Evolutionary conservation across 345 rosid genomes (phyloP), one percentile per base, ranked within the genome.

Genomic region (Ceriops tagal): DNA sequence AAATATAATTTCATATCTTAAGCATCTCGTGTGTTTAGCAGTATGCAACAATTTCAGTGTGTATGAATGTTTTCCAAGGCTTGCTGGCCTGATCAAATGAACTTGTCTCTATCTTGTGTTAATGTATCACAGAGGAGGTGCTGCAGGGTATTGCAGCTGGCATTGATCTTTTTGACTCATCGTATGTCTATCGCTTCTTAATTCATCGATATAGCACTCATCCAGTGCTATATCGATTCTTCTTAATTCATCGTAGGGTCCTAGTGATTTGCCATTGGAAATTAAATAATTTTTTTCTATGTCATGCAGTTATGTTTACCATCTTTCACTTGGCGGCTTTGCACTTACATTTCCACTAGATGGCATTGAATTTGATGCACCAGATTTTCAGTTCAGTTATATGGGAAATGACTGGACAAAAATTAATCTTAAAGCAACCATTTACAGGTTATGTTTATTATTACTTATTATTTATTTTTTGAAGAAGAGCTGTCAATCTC

Each of bases 101-200:
- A 53, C 6, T 60, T 20, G 7, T 58, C 18, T 43, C 19, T 27
- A 18, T 24, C 32, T 58, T 27, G 63, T 69, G 31, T n/a, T 20
- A 21, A 22, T 20, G 52, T 73, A 53, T 78, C 49, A 61, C 83
- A 89, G 96, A 89, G 83, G 96, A 89, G 80, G 81, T 89, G 66
- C 76, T 89, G 77, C 83, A 87, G 80, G 92, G 91, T 27, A 77
- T 89, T 80, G 92, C 92, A 64, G 87, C 91, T 2, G 96, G 96
- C 66, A 75, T 87, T 55, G 96, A 89, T 69, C 84, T 89, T 64
- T 89, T 24, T 24, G 26, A 24, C 26, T 24, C 26, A 24, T 24
- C 26, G 26, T 24, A 24, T 24, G 26, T 24, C 26, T 24, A 24
- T 24, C n/a, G 26, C 26, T 24, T 24, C 26, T 24, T 24, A 24